A percentile compares a stretch with the other conserved stretches of the same genome.
Conservation (phyloP, 2,329 filamentous ascomycete genomes). For the Calonectria crousiana region DNA sequence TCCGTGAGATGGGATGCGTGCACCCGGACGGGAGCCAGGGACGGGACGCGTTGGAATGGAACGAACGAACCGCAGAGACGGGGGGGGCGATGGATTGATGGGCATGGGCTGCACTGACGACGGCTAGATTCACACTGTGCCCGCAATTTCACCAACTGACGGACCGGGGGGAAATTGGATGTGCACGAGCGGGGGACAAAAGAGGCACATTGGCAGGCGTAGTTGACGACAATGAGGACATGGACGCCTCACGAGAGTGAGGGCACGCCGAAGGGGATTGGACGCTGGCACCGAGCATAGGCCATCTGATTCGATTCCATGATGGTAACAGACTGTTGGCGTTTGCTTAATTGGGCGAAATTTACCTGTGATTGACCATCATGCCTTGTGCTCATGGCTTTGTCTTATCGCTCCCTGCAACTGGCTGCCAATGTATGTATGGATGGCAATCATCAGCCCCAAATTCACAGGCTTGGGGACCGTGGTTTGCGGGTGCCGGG, state of each 20-base stretch:
- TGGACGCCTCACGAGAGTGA: background rate
- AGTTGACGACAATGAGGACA: background rate
- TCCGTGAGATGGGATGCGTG: background rate
- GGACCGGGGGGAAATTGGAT: conserved; percentile 4
- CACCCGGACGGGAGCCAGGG: conserved; percentile 12
- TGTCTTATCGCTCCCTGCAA: background rate
- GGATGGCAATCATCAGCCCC: background rate
- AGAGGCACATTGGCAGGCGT: background rate
- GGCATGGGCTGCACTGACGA: background rate
- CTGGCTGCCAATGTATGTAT: background rate
- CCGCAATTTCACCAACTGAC: background rate
- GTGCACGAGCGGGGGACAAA: background rate
- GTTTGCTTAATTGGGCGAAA: background rate
- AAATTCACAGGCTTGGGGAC: background rate
- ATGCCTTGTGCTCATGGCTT: background rate
- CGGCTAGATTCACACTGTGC: conserved; percentile 7
- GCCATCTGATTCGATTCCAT: background rate
- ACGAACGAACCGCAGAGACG: conserved; percentile 7
- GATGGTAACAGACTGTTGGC: background rate
- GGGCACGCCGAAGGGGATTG: background rate
- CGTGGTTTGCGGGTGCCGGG: background rate
- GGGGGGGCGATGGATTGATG: background rate
- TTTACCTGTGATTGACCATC: background rate
- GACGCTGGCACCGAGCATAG: background rate
- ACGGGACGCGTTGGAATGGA: conserved; percentile 14